A percentile compares a stretch with the other conserved stretches of the same genome.
Conservation (phyloP, 345 rosid genomes). For the Theobroma cacao region DNA sequence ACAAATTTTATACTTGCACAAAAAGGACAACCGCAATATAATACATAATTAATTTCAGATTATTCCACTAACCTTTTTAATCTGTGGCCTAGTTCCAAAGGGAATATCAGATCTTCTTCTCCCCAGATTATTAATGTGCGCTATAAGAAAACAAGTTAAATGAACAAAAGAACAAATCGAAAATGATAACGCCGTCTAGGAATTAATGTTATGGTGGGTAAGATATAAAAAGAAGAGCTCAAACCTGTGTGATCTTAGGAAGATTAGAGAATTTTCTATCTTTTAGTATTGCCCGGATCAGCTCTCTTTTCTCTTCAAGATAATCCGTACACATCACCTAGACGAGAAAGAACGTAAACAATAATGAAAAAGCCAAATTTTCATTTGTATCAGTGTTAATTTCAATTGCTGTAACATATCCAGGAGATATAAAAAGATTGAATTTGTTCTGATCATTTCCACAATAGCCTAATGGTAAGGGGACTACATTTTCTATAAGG, state of each 20-base stretch:
- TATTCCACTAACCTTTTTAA: slow-evolving; percentile 35
- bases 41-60: too few species aligned
- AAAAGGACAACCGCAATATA: too few species aligned
- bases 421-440: too few species aligned
- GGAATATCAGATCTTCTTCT: slow-evolving; percentile 60
- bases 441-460: not conserved
- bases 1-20: too few species aligned
- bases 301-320: slow-evolving; percentile 64
- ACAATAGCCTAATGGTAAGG: too few species aligned
- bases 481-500: too few species aligned
- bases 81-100: slow-evolving; percentile 52
- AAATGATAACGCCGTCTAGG: not conserved
- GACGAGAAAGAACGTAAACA: not conserved
- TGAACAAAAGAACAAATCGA: not conserved
- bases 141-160: slow-evolving; percentile 18
- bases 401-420: too few species aligned
- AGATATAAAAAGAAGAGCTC: too few species aligned
- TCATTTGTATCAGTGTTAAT: not conserved
- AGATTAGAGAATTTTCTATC: not conserved
- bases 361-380: not conserved
- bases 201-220: not conserved
- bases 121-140: slow-evolving; percentile 52
- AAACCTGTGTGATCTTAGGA: not conserved
- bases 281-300: slow-evolving; percentile 33
- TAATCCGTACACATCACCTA: slow-evolving; percentile 83